Evolutionary conservation across 2,329 filamentous ascomycete species (phyloP), one percentile per base, ranked within the genome.

Genomic region (Xylaria sp.): DNA sequence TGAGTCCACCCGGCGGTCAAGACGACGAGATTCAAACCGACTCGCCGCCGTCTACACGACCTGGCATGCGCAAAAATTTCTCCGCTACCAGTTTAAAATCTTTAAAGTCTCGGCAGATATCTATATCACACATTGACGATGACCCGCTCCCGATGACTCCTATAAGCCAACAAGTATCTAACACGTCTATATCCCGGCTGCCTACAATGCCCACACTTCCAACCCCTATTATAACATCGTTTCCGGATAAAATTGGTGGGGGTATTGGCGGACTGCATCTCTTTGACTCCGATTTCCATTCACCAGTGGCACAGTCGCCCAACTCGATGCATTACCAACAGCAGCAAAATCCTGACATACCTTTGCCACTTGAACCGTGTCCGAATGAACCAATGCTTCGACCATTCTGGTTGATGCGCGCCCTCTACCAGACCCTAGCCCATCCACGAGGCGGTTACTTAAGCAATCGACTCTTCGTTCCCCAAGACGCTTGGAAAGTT

Each of bases 391-490:
- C 91, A 68, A 86, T 97, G 75, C 85, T 98, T n/a, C 90, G 96
- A 23, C 97, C 96, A 1, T 99, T 97, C 80, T 99, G 96, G 96
- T 85, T 99, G 53, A 97, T 99, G 93, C 90, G 96, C 63, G 94
- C 92, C 70, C 86, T 99, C 31, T 97, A 96, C 77, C 93, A 97
- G 79, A 97, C 94, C 0, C 89, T 99, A 53, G 92, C 91, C 20
- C 95, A 99, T 76, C 93, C 95, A 2, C 90, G 93, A 28, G 96
- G 96, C 44, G 96, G 94, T 17, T 99, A 97, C 77, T 78, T 99
- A 23, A 97, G 94, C 62, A 95, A 90, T 26, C 94, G 94, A 75
- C 86, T 99, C 0, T 99, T 99, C 77, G 88, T 99, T 5, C 94
- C 96, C 6, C 88, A 93, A 60, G 94, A 98, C 77, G 93, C 96